Conservation (phyloP, 306 rosid genomes). For the Citrullus colocynthis region DNA sequence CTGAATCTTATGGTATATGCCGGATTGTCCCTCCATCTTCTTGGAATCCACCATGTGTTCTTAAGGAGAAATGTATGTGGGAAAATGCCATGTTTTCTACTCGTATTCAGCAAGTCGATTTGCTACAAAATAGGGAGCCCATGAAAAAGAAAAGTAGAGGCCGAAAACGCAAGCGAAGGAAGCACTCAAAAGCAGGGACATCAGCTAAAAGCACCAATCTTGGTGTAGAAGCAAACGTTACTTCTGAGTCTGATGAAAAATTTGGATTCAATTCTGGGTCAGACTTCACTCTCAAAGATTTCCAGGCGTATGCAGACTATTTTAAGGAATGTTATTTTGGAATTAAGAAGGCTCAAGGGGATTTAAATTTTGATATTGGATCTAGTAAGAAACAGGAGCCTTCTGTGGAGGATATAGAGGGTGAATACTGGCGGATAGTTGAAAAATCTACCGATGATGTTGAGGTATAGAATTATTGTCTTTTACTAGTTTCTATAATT, state of each 20-base stretch:
- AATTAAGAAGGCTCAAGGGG: slow-evolving; percentile 26
- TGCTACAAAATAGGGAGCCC: slow-evolving; percentile 94
- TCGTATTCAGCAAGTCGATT: slow-evolving; percentile 78
- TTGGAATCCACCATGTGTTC: slow-evolving; percentile 86
- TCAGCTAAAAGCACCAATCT: slow-evolving; percentile 31
- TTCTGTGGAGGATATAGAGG: slow-evolving; percentile 77
- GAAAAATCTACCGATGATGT: slow-evolving; percentile 83
- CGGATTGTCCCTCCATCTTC: slow-evolving; percentile 87
- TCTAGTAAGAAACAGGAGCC: slow-evolving; percentile 29
- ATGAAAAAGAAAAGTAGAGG: slow-evolving; percentile 79
- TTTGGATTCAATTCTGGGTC: slow-evolving; percentile 81
- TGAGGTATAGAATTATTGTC: slow-evolving; percentile 43
- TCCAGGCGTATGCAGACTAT: slow-evolving; percentile 42
- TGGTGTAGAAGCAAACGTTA: slow-evolving; percentile 37
- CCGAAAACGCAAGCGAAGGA: slow-evolving; percentile 62
- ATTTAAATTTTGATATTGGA: slow-evolving; percentile 15
- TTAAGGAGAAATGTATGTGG: slow-evolving; percentile 70
- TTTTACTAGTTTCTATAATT: background rate
- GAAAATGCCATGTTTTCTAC: slow-evolving; percentile 68
- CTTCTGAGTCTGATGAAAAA: slow-evolving; percentile 50
- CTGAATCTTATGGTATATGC: slow-evolving; percentile 83
- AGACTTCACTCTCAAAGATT: slow-evolving; percentile 55
- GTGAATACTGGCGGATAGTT: slow-evolving; percentile 95
- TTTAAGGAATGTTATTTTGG: slow-evolving; percentile 72
- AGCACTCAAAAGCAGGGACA: slow-evolving; percentile 42